phyloP scores from a whole-genome alignment of 1,284 basidiomycete species.

The Puccinia coronata region DNA sequence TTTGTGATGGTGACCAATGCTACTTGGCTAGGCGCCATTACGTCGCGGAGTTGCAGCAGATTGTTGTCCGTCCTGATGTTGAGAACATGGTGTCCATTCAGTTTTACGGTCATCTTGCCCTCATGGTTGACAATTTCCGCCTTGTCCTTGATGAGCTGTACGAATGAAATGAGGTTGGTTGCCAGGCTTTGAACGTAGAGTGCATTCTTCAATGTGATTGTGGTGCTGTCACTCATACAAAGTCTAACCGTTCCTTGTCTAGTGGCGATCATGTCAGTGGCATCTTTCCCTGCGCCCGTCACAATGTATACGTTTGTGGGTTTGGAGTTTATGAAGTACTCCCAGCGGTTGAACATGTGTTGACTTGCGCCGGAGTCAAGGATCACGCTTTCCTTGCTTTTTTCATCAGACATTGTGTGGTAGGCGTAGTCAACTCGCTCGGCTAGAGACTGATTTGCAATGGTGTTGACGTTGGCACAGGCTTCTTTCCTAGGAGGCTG shows the following conservation, averaged over 20 bases:
- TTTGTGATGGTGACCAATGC: background rate
- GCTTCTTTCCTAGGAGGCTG: background rate
- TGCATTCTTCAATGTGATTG: background rate
- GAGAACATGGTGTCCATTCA: background rate
- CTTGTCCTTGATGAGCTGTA: background rate
- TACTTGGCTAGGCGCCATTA: background rate
- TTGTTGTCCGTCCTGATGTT: background rate
- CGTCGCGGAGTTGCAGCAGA: background rate
- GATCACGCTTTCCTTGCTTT: background rate
- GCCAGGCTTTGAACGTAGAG: background rate
- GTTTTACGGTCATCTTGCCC: background rate
- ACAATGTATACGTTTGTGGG: no score
- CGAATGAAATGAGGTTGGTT: constrained; percentile 9
- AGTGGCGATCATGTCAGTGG: background rate
- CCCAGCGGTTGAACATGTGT: background rate
- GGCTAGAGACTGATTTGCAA: background rate
- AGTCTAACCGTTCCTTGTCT: background rate
- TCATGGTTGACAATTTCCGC: background rate
- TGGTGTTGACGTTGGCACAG: background rate
- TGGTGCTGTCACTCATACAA: background rate
- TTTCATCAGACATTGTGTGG: background rate
- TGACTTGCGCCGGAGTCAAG: background rate
- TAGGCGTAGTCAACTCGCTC: background rate
- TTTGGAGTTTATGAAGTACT: no score
- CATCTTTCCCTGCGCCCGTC: background rate